These are phyloP conservation scores for Phytophthora cactorum DNA, from an alignment of 352 stramenopile species.

Conservation along the genomic window DNA sequence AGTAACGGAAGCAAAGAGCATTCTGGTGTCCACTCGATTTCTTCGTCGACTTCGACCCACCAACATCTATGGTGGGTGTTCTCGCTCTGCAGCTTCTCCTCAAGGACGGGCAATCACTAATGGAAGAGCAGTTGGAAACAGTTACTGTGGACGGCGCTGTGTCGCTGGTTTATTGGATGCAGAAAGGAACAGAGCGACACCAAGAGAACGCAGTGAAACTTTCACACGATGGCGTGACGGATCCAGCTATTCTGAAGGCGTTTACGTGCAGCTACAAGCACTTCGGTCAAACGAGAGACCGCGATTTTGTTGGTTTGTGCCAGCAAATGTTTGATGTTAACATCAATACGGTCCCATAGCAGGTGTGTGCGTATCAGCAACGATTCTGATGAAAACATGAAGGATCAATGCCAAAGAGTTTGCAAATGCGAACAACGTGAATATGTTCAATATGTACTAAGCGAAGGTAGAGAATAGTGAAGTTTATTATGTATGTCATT, in stretches of 20 bases:
- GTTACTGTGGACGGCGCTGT: constrained; percentile 69
- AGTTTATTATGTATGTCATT: too few relatives aligned
- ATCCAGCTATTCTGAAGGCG: constrained; percentile 39
- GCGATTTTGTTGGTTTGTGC: constrained; percentile 62
- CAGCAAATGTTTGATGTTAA: constrained; percentile 79
- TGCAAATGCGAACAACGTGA: too few relatives aligned
- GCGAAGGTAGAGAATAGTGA: too few relatives aligned
- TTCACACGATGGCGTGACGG: constrained; percentile 66
- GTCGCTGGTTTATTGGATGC: constrained; percentile 84
- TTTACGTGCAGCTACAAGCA: constrained; percentile 75
- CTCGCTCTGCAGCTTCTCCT: constrained; percentile 71
- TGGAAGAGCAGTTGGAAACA: constrained; percentile 69
- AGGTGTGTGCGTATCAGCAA: too few relatives aligned
- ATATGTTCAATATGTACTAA: too few relatives aligned
- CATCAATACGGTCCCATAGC: constrained; percentile 43
- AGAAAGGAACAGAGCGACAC: constrained; percentile 83
- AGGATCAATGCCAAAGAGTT: too few relatives aligned
- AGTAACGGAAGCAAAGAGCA: constrained; percentile 51
- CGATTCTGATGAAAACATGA: too few relatives aligned
- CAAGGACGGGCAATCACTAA: constrained; percentile 60
- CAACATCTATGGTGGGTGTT: constrained; percentile 77
- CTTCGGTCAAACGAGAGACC: constrained; percentile 56
- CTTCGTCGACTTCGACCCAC: constrained; percentile 71
- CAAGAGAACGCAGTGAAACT: constrained; percentile 84
- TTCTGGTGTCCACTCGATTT: constrained; percentile 74